phyloP scores from a whole-genome alignment of 495 filamentous ascomycete species.

The Aspergillus haitiensis region DNA sequence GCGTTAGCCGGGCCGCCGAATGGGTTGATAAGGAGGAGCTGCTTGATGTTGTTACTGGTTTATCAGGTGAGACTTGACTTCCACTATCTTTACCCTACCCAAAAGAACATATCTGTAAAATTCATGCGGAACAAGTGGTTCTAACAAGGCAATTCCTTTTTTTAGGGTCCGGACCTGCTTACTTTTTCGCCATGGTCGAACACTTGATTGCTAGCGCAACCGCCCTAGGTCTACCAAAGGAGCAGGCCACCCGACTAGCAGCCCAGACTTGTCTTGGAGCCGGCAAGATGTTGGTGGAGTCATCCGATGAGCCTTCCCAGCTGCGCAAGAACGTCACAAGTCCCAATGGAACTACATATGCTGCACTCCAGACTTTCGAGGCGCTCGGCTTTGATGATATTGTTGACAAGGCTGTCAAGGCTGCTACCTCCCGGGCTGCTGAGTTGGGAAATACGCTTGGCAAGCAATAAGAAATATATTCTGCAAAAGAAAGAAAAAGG shows the following conservation, averaged over 20 bases:
- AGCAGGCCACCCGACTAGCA: constrained; percentile 44
- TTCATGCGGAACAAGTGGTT: background rate
- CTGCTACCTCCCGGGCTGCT: constrained; percentile 38
- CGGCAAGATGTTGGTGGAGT: constrained; percentile 43
- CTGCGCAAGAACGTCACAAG: constrained; percentile 48
- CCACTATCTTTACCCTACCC: background rate
- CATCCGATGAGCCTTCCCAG: constrained; percentile 36
- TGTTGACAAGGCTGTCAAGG: constrained; percentile 42
- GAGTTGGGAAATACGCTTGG: constrained; percentile 34
- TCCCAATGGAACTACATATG: constrained; percentile 45
- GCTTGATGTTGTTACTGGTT: constrained; percentile 43
- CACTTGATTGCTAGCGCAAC: constrained; percentile 42
- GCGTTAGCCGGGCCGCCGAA: constrained; percentile 42
- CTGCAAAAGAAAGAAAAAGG: background rate
- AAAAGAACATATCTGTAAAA: background rate
- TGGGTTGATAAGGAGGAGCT: constrained; percentile 46
- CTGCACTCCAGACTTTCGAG: constrained; percentile 42
- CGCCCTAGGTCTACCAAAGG: constrained; percentile 36
- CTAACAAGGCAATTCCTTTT: background rate
- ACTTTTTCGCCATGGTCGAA: constrained; percentile 50
- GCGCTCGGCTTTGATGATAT: constrained; percentile 35
- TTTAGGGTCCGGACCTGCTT: constrained; percentile 44
- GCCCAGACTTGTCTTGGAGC: constrained; percentile 46
- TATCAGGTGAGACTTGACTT: constrained; percentile 36
- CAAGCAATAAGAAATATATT: constrained; percentile 16